Evolutionary conservation across 305 asterid species (phyloP), one percentile per base, ranked within the genome.

Genomic region (Fraxinus angustifolia): DNA sequence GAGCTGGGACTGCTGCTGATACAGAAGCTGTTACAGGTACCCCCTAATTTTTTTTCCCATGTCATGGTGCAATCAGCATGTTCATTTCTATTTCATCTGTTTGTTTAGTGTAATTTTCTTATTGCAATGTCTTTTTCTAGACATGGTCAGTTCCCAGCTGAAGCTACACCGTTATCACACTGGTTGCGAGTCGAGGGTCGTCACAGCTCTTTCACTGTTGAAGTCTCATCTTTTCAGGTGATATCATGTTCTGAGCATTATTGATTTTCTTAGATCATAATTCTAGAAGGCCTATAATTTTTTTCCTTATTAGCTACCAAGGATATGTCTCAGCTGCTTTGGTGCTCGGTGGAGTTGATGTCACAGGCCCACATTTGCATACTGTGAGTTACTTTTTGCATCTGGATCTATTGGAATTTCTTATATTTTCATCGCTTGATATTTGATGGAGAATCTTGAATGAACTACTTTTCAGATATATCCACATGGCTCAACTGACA

Each of bases 401-500:
- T 3, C 74, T 1, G 19, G 31, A 33, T 28, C 6, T 79, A n/a
- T 12, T 11, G 5, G 23, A n/a, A 33, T 80, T 34, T 23, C 14
- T 8, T 72, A 48, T 31, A n/a, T n/a, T 80, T 33, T 34, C n/a
- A 26, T 19, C 19, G 23, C 8, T 28, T 16, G 17, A 28, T 19
- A 26, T 26, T 67, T 67, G 73, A 67, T 6, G 7, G 38, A 67
- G 38, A 30, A 38, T 30, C 10, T 77, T 48, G 56, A 79, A 78
- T 76, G 80, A 42, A 58, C 77, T 67, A 33, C 17, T 56, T 82
- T 28, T 53, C 85, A 94, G 99, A 96, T 96, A 72, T 93, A 96
- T 87, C 98, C 99, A 14, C 97, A 94, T 87, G 98, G 99, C 80
- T 96, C 99, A 67, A 96, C 98, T 1, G 99, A 96, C 79, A 94